Base-by-base conservation (phyloP, 1,139 yeast species). In the Blastobotrys arbuscula region DNA sequence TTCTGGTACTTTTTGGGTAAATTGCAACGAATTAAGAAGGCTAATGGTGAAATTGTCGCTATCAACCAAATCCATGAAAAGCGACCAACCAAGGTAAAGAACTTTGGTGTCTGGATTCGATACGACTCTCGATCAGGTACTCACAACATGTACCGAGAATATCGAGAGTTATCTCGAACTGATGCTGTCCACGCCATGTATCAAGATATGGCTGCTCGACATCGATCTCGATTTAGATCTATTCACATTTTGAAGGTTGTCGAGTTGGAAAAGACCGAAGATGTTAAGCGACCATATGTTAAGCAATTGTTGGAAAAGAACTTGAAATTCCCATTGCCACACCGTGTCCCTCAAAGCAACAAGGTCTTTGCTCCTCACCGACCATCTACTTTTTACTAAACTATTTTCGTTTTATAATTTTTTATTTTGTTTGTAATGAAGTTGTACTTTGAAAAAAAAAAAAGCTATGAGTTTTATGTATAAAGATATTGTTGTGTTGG, bases 91-190 rank as follows among this genome's bases (percentile, higher is more conserved):
- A 90, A 88, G 82, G 97, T 92, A 72, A 92, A 92, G 92, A 92
- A 90, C 88, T 92, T 89, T 74, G 98, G 97, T 81, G 76, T 94
- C 80, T 92, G 98, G 98, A 84, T 92, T 75, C 90, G 98, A 83
- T 92, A 94, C 88, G 98, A 94, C 75, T 92, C 99, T 65, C 94
- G 98, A 84, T 94, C 98, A 66, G 99, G 99, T 81, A 89, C 96
- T 72, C 98, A 94, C 95, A 92, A 92, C 95, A 92, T 92, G 97
- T 92, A 92, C 97, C 92, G 88, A 83, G 99, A 92, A 82, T 88
- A 89, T 94, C 90, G 98, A 79, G 98, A 92, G 70, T 95, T 90
- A 68, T 79, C 97, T 80, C 94, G 99, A 81, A 95, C 89, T 62
- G 96, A 89, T 75, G 98, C 98, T 67, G 97, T 92, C 72, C 96